These are phyloP conservation scores for Cryptosporidium andersoni DNA, from an alignment of 169 alveolate species.

Conservation along the genomic window DNA sequence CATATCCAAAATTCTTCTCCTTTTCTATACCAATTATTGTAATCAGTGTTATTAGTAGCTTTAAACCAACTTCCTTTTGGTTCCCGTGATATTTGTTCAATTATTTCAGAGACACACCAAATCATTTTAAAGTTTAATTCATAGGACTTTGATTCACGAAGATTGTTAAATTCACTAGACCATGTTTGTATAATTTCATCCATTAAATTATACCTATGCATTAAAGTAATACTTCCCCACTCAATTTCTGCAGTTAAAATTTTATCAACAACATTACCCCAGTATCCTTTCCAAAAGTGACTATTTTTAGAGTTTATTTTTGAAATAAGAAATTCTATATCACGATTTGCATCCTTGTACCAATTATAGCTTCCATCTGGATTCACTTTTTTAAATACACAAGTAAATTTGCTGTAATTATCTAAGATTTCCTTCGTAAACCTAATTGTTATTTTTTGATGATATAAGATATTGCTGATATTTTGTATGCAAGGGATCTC, in stretches of 20 bases:
- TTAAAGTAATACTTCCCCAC: slow-evolving; percentile 59
- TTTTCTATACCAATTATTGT: not conserved
- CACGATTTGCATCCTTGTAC: slow-evolving; percentile 52
- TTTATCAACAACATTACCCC: slow-evolving; percentile 13
- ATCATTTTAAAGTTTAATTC: too few species aligned
- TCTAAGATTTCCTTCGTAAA: not conserved
- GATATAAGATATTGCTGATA: slow-evolving; percentile 3
- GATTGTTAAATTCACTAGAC: slow-evolving; percentile 21
- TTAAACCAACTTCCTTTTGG: not conserved
- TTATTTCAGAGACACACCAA: too few species aligned
- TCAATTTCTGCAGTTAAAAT: slow-evolving; percentile 55
- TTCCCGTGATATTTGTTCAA: too few species aligned
- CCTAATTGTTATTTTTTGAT: slow-evolving; percentile 24
- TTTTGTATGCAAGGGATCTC: slow-evolving; percentile 9
- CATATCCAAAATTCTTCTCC: slow-evolving; percentile 57
- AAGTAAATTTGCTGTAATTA: slow-evolving; percentile 1
- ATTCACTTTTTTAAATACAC: slow-evolving; percentile 40
- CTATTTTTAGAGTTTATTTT: not conserved
- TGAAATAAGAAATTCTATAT: slow-evolving; percentile 30
- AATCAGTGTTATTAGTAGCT: not conserved
- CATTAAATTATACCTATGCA: slow-evolving; percentile 64
- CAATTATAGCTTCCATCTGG: slow-evolving; percentile 24
- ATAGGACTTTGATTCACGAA: too few species aligned
- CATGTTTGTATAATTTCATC: slow-evolving; percentile 48
- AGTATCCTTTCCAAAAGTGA: slow-evolving; percentile 36